phyloP scores from a whole-genome alignment of 192 early-diverging fungal genomes.

The Linnemannia hyalina region DNA sequence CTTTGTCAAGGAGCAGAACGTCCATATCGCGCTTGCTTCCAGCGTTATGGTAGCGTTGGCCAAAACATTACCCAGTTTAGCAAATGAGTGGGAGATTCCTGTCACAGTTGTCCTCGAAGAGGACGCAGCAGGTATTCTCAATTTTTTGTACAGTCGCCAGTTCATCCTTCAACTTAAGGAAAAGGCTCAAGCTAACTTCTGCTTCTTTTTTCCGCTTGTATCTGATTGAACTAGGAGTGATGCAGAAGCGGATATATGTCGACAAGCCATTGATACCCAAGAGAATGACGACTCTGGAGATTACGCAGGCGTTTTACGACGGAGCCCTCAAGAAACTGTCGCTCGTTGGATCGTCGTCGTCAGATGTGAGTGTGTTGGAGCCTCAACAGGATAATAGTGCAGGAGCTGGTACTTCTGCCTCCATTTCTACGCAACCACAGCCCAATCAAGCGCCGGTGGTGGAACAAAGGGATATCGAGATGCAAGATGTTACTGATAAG shows the following conservation, averaged over 20 bases:
- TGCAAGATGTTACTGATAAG: not conserved
- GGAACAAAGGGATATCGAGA: not conserved
- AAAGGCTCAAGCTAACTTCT: not conserved
- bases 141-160: not conserved
- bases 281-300: conserved; percentile 35
- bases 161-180: not conserved
- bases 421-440: not conserved
- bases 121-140: conserved; percentile 27
- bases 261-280: conserved; percentile 48
- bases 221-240: conserved; percentile 8
- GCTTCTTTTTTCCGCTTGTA: not conserved
- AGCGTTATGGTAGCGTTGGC: conserved; percentile 39
- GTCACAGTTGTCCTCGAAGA: conserved; percentile 36
- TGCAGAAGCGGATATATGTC: conserved; percentile 41
- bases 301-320: conserved; percentile 49
- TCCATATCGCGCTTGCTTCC: conserved; percentile 39
- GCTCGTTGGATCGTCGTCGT: conserved; percentile 16
- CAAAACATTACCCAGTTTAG: conserved; percentile 29
- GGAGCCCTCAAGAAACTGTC: conserved; percentile 36
- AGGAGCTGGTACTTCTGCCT: not conserved
- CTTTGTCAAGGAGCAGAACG: conserved; percentile 41
- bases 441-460: not conserved
- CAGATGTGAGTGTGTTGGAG: conserved; percentile 20
- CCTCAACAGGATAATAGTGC: not conserved
- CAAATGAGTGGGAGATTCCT: conserved; percentile 48